These are phyloP conservation scores for Agastache rugosa DNA, from an alignment of 257 asterid genomes.

Conservation along the genomic window DNA sequence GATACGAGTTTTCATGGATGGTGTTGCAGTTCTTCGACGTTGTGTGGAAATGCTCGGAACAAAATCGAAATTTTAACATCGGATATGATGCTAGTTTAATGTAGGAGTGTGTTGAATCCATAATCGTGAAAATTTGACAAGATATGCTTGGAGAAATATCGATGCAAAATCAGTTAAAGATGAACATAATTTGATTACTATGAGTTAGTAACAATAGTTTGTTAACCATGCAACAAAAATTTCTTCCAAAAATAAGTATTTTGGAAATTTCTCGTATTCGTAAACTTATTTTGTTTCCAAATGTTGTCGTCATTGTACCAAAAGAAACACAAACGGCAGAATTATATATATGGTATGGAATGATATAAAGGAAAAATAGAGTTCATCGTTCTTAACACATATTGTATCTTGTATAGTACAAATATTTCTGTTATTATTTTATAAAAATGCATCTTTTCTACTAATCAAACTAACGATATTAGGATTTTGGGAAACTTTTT, in stretches of 20 bases:
- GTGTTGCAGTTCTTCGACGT: slow-evolving; percentile 38
- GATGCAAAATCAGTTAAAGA: slow-evolving; percentile 45
- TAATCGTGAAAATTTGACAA: slow-evolving; percentile 36
- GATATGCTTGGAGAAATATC: slow-evolving; percentile 34
- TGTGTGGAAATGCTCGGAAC: slow-evolving; percentile 37
- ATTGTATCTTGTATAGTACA: neutral
- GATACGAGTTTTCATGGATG: slow-evolving; percentile 28
- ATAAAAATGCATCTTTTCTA: neutral
- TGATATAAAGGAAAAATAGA: neutral
- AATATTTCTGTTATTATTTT: neutral
- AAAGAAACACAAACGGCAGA: neutral
- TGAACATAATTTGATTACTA: slow-evolving; percentile 51
- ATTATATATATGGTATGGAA: neutral
- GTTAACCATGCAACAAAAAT: neutral
- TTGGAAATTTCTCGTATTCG: neutral
- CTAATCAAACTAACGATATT: neutral
- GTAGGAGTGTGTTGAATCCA: slow-evolving; percentile 39
- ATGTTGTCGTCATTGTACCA: neutral
- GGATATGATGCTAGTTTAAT: slow-evolving; percentile 27
- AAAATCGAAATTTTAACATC: slow-evolving; percentile 16
- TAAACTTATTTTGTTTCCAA: neutral
- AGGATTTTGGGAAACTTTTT: neutral
- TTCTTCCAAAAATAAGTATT: neutral
- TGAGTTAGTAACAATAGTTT: neutral
- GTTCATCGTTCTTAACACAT: neutral